Evolutionary conservation across 306 rosid genomes (phyloP).

Genomic region (Medicago ruthenica): DNA sequence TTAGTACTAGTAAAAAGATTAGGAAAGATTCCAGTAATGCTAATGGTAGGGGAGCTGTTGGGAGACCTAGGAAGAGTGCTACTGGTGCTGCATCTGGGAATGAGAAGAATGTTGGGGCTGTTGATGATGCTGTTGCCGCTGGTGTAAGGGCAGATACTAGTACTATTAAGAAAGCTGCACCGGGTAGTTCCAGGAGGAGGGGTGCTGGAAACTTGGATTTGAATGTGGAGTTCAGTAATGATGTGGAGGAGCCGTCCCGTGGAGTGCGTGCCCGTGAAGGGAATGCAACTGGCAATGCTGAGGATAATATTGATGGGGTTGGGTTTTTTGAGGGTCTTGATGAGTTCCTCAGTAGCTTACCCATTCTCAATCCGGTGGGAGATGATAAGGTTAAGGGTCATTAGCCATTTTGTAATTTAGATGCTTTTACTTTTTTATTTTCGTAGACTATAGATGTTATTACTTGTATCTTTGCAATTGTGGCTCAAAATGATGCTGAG

Average conservation of each 20-base stretch:
- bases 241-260: slow-evolving; percentile 69
- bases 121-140: slow-evolving; percentile 46
- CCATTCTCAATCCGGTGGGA: slow-evolving; percentile 79
- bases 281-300: slow-evolving; percentile 59
- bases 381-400: slow-evolving; percentile 88
- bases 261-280: slow-evolving; percentile 52
- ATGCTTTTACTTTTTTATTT: slow-evolving; percentile 22
- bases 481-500: slow-evolving; percentile 30
- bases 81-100: slow-evolving; percentile 44
- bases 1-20: slow-evolving; percentile 17
- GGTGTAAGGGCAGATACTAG: slow-evolving; percentile 40
- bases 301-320: slow-evolving; percentile 83
- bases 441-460: slow-evolving; percentile 55
- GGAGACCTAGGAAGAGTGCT: slow-evolving; percentile 55
- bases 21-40: slow-evolving; percentile 24
- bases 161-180: slow-evolving; percentile 56
- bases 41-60: slow-evolving; percentile 36
- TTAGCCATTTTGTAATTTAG: slow-evolving; percentile 50
- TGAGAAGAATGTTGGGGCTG: slow-evolving; percentile 40
- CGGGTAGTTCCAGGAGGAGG: slow-evolving; percentile 57
- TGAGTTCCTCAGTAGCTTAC: slow-evolving; percentile 85
- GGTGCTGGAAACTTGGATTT: slow-evolving; percentile 81
- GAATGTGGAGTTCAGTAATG: slow-evolving; percentile 95
- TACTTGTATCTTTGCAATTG: slow-evolving; percentile 40
- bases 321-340: slow-evolving; percentile 94